phyloP scores from a whole-genome alignment of 352 stramenopile genomes.

The Pythium dissotocum region DNA sequence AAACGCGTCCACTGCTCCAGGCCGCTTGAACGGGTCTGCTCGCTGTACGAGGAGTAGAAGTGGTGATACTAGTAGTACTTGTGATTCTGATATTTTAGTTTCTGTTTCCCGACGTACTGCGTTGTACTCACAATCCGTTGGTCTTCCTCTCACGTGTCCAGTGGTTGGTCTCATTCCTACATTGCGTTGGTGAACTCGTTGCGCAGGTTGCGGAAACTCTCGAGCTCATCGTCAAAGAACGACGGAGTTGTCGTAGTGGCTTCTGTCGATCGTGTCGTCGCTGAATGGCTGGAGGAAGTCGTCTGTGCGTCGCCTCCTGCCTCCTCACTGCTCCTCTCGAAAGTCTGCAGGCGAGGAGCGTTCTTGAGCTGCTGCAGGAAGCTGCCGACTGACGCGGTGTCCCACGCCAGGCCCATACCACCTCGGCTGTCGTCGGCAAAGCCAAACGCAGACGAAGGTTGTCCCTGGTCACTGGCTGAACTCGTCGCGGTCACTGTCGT shows the following conservation, averaged over 20 bases:
- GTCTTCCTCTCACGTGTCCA: not conserved
- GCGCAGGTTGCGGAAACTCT: slow-evolving; percentile 62
- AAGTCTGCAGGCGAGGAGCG: slow-evolving; percentile 53
- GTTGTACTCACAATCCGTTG: not conserved
- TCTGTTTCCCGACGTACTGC: not conserved
- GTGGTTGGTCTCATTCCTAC: slow-evolving; percentile 8
- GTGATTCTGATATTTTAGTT: slow-evolving; percentile 5
- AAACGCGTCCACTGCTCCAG: slow-evolving; percentile 11
- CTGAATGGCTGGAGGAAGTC: not conserved
- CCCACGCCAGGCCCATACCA: slow-evolving; percentile 27
- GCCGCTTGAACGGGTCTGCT: slow-evolving; percentile 8
- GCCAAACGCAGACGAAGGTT: slow-evolving; percentile 19
- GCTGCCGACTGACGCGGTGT: slow-evolving; percentile 66
- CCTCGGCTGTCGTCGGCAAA: slow-evolving; percentile 16
- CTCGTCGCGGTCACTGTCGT: slow-evolving; percentile 53
- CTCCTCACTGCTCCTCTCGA: slow-evolving; percentile 3
- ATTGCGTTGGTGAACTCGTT: slow-evolving; percentile 59
- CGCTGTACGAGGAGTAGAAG: not conserved
- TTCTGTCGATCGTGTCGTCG: not conserved
- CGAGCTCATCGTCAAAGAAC: slow-evolving; percentile 81
- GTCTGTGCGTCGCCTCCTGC: not conserved
- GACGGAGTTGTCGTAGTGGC: not conserved
- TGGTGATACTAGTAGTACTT: not conserved
- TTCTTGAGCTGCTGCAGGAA: slow-evolving; percentile 85
- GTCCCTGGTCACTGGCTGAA: slow-evolving; percentile 29